A percentile compares a stretch with the other conserved stretches of the same genome.
phyloP scores from a whole-genome alignment of 441 rosid genomes.

The Theobroma grandiflorum region DNA sequence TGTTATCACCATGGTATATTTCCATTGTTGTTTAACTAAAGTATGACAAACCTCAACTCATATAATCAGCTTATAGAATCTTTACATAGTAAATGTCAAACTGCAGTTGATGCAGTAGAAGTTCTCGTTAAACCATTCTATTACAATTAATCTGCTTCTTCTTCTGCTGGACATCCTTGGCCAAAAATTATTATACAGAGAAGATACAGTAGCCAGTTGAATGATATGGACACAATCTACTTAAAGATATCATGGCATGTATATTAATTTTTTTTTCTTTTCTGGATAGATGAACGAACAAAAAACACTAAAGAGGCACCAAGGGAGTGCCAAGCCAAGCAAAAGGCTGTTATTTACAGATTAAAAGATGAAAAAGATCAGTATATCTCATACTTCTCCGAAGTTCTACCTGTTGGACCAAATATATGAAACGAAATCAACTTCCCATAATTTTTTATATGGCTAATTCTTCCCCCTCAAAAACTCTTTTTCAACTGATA shows the following conservation, averaged over 20 bases:
- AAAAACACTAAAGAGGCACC: background rate
- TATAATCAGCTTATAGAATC: constrained; percentile 16
- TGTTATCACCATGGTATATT: background rate
- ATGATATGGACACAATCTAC: background rate
- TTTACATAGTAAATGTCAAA: background rate
- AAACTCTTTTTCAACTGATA: background rate
- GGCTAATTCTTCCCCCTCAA: background rate
- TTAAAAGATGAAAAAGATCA: background rate
- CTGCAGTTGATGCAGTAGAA: background rate
- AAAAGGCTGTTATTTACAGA: background rate
- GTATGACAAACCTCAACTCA: background rate
- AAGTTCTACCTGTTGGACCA: background rate
- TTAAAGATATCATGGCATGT: background rate
- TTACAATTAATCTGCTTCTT: background rate
- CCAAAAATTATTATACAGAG: background rate
- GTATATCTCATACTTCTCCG: background rate
- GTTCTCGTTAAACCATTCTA: background rate
- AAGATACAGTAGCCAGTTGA: background rate
- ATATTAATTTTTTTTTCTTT: background rate
- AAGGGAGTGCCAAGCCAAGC: background rate
- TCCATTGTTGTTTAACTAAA: background rate
- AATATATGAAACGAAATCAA: background rate
- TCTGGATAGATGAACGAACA: background rate
- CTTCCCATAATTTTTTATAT: background rate
- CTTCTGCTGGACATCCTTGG: background rate